Evolutionary conservation across 1,284 basidiomycete species (phyloP), one percentile per base, ranked within the genome.

Genomic region (Melampsora larici-populina): DNA sequence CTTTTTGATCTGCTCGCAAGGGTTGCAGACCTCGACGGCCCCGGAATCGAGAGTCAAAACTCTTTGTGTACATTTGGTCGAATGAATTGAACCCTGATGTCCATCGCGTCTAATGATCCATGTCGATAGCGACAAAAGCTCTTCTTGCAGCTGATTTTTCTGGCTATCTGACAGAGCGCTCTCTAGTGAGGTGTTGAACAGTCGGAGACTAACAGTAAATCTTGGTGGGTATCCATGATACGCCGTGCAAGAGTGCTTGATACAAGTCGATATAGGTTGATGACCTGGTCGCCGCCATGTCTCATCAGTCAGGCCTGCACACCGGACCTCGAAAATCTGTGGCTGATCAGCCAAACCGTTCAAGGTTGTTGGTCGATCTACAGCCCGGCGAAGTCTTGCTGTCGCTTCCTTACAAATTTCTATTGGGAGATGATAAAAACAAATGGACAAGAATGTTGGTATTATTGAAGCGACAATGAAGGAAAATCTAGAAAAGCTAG

Each of bases 171-270:
- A 29, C 17, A 65, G 8, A 15, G 17, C 63, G 21, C 31, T 33
- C 6, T 65, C 63, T 13, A 15, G 11, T 5, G 63, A 33, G 21
- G 6, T 65, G 8, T 33, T 33, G 31, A 65, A 65, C 5, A 65
- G 63, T 65, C 29, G 7, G 18, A 29, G 29, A 21, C 66, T 24
- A 46, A 68, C 29, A n/a, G 43, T 48, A 46, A 46, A 48, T 68
- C 43, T 40, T 21, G 40, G 66, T n/a, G 66, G 66, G 26, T 48
- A 40, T 24, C 66, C 69, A 18, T 71, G 66, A 46, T 68, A 68
- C n/a, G 29, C 29, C 49, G 66, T 21, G 33, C 40, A 48, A 21
- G 36, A 68, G 40, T 24, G 17, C 17, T 46, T 8, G 29, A 68
- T 68, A 26, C 66, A 68, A 48, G 43, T 29, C 13, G 49, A 46